Evolutionary conservation across 2,329 filamentous ascomycete species (phyloP), one percentile per base, ranked within the genome.

Genomic region (Chaetothyriales sp.): DNA sequence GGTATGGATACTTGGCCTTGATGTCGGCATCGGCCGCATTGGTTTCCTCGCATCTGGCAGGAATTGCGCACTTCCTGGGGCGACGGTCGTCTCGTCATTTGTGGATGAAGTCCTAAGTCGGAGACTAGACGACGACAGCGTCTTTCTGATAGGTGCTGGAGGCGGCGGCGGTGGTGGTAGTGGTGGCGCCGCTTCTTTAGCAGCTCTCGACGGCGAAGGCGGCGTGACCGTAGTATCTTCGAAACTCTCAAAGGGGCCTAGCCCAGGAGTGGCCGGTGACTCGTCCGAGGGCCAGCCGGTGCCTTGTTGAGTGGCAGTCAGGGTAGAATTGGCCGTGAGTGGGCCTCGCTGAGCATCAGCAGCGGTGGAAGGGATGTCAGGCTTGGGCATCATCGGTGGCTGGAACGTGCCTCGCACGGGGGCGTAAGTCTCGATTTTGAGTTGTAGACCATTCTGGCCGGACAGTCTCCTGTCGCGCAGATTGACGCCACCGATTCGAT

Each of bases 381-480:
- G 52, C 25, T 57, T 59, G 9, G 58, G 50, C 18, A 28, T 18
- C 3, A 18, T 12, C 25, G 19, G 19, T 9, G 25, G 25, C 25
- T 47, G 45, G 2, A 12, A 20, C n/a, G 45, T 47, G 2, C 45
- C 45, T 20, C 45, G 18, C 3, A 18, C 19, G 26, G 45, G 45
- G 2, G 50, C 51, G 48, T 58, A 59, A 5, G 88, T 95, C 65
- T 95, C 86, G 51, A 96, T 95, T 68, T 88, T 94, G 48, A 96
- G 72, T 61, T 89, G 84, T 64, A 85, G 89, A 12, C 78, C 71
- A 60, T 86, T 86, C 59, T 86, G 82, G 6, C 84, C 85, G 2
- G 89, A 95, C 28, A 94, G 70, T 55, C 89, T 78, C 53, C 89
- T 78, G 59, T 77, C 86, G 49, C 86, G 78, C 48, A 93, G 84